Evolutionary conservation across 1,139 yeast species (phyloP).

Genomic region (Protomyces inouyei): DNA sequence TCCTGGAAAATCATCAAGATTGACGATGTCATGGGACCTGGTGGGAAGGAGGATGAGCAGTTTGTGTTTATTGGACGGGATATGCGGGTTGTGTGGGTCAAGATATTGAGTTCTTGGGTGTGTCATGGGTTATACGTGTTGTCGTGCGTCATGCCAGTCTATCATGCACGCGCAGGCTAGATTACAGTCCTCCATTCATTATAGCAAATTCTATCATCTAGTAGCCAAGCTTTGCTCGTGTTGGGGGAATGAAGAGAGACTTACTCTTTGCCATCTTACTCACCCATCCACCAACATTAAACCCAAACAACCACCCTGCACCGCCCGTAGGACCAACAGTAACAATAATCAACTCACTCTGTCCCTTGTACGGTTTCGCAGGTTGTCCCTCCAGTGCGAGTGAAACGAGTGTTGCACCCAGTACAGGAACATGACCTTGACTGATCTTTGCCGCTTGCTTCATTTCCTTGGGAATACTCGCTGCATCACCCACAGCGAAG

Average conservation of each 20-base stretch:
- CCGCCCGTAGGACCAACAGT: slow-evolving; percentile 23
- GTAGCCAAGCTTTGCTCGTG: slow-evolving; percentile 11
- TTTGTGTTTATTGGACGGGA: slow-evolving; percentile 97
- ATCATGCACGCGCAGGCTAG: neutral
- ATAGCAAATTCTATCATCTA: neutral
- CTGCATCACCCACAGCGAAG: slow-evolving; percentile 15
- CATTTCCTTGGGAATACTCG: slow-evolving; percentile 8
- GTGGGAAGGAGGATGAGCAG: slow-evolving; percentile 68
- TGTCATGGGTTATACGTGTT: slow-evolving; percentile 67
- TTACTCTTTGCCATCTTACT: slow-evolving; percentile 18
- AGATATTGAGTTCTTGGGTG: slow-evolving; percentile 86
- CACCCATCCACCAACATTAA: slow-evolving; percentile 16
- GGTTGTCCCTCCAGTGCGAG: neutral
- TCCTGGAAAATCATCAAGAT: slow-evolving; percentile 36
- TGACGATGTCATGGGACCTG: slow-evolving; percentile 11
- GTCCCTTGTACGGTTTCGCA: slow-evolving; percentile 3
- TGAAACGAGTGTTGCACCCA: slow-evolving; percentile 11
- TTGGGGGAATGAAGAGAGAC: slow-evolving; percentile 6
- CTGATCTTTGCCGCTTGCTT: slow-evolving; percentile 17
- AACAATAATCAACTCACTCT: slow-evolving; percentile 14
- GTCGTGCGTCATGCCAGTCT: slow-evolving; percentile 23
- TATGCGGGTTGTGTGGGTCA: slow-evolving; percentile 91
- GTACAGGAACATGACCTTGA: slow-evolving; percentile 10
- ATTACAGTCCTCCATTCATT: neutral
- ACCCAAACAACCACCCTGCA: slow-evolving; percentile 24